These are phyloP conservation scores for Phytophthora europaea DNA, from an alignment of 352 stramenopile species.

Conservation along the genomic window DNA sequence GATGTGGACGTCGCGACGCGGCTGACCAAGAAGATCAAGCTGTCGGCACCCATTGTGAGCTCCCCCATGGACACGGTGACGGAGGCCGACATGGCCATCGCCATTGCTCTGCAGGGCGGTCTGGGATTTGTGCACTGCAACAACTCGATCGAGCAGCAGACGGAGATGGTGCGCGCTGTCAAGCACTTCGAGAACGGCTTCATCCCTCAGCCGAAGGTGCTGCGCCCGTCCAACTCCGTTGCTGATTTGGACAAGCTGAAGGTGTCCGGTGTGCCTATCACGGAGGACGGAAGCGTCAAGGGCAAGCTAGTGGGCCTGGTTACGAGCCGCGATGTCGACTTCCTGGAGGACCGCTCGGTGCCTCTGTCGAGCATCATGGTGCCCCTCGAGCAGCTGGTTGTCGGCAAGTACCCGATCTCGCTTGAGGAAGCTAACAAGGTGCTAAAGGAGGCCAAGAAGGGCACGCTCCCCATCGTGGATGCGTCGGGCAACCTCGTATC, in stretches of 20 bases:
- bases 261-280: conserved; percentile 98
- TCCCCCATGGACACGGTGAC: conserved; percentile 99
- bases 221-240: conserved; percentile 94
- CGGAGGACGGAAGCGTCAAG: conserved; percentile 95
- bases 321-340: conserved; percentile 98
- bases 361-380: conserved; percentile 82
- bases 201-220: conserved; percentile 97
- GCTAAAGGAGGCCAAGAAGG: conserved; percentile 98
- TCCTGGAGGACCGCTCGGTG: conserved; percentile 93
- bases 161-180: conserved; percentile 89
- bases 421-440: conserved; percentile 97
- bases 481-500: conserved; percentile 95
- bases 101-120: conserved; percentile 97
- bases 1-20: conserved; percentile 94
- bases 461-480: conserved; percentile 99
- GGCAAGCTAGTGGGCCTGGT: conserved; percentile 98
- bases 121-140: conserved; percentile 99
- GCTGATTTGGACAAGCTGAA: conserved; percentile 95
- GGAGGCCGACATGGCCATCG: conserved; percentile 98
- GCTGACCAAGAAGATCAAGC: conserved; percentile 93
- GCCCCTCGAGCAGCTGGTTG: conserved; percentile 82
- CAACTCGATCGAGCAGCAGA: conserved; percentile 96
- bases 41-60: conserved; percentile 96
- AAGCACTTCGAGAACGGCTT: conserved; percentile 99
- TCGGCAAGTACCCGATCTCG: conserved; percentile 93